A percentile compares a stretch with the other conserved stretches of the same genome.
These are phyloP conservation scores for Bryoglossum gracile DNA, from an alignment of 495 filamentous ascomycete genomes.

Conservation along the genomic window DNA sequence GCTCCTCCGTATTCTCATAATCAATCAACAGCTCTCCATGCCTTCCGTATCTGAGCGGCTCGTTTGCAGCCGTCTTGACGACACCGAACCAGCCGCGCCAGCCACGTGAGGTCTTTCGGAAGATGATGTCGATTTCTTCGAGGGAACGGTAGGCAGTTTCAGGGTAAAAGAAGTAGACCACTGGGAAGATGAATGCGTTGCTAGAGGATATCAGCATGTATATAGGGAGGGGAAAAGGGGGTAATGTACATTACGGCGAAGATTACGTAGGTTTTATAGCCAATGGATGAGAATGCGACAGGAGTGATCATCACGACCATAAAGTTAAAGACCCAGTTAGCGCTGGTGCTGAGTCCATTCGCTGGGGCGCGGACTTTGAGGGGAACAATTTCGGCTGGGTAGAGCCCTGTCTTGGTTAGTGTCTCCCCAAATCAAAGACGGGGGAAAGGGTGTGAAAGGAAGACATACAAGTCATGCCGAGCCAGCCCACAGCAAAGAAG, in stretches of 20 bases:
- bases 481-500: constrained; percentile 71
- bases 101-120: constrained; percentile 49
- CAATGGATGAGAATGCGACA: constrained; percentile 57
- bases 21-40: constrained; percentile 60
- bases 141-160: constrained; percentile 67
- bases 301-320: constrained; percentile 65
- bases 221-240: constrained; percentile 17
- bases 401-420: no score
- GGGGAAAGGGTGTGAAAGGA: not conserved
- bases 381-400: constrained; percentile 67
- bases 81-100: constrained; percentile 44
- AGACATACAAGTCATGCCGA: constrained; percentile 57
- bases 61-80: constrained; percentile 49
- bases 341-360: constrained; percentile 58
- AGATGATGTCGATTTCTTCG: constrained; percentile 71
- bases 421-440: no score
- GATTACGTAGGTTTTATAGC: constrained; percentile 68
- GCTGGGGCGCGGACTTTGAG: constrained; percentile 65
- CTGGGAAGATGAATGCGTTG: constrained; percentile 63
- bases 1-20: constrained; percentile 42
- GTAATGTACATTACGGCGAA: constrained; percentile 55
- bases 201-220: not conserved
- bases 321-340: constrained; percentile 55
- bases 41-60: constrained; percentile 64
- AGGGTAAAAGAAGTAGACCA: constrained; percentile 69